Conservation (phyloP, 2,329 filamentous ascomycete species). For the Xylariaceae sp. region DNA sequence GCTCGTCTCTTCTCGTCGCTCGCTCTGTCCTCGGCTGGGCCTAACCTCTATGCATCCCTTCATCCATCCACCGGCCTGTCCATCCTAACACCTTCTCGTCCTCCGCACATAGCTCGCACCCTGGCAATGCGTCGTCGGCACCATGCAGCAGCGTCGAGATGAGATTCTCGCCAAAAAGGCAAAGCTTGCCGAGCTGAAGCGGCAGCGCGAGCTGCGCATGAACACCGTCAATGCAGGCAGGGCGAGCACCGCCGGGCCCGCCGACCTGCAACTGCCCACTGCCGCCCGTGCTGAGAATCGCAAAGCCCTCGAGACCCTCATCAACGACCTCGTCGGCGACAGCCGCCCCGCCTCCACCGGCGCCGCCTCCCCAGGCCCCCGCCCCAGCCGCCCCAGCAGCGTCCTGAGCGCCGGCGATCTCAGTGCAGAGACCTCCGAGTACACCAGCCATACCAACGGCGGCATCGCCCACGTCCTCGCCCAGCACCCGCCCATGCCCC, state of each 20-base stretch:
- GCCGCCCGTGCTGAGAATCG: constrained; percentile 67
- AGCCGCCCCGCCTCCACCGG: constrained; percentile 69
- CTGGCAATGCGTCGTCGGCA: constrained; percentile 46
- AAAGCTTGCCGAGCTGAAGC: constrained; percentile 93
- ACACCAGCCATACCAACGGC: constrained; percentile 46
- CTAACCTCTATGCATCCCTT: too few relatives aligned
- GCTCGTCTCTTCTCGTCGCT: too few relatives aligned
- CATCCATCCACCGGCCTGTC: background rate
- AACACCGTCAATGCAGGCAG: constrained; percentile 71
- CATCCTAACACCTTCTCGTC: too few relatives aligned
- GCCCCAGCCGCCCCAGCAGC: constrained; percentile 79
- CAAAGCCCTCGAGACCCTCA: constrained; percentile 79
- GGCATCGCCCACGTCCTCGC: constrained; percentile 23
- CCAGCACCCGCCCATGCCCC: constrained; percentile 38
- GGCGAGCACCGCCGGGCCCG: constrained; percentile 63
- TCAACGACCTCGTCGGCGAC: constrained; percentile 78
- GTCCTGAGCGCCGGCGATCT: constrained; percentile 78
- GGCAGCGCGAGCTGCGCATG: constrained; percentile 80
- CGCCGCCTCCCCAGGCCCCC: constrained; percentile 62
- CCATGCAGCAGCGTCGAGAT: constrained; percentile 80
- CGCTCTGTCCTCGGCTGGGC: too few relatives aligned
- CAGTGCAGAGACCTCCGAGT: constrained; percentile 70
- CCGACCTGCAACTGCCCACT: constrained; percentile 70
- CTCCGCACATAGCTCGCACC: background rate
- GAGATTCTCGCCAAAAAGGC: constrained; percentile 97